These are phyloP conservation scores for Ephemerocybe angulata DNA, from an alignment of 768 basidiomycete genomes.

Conservation along the genomic window DNA sequence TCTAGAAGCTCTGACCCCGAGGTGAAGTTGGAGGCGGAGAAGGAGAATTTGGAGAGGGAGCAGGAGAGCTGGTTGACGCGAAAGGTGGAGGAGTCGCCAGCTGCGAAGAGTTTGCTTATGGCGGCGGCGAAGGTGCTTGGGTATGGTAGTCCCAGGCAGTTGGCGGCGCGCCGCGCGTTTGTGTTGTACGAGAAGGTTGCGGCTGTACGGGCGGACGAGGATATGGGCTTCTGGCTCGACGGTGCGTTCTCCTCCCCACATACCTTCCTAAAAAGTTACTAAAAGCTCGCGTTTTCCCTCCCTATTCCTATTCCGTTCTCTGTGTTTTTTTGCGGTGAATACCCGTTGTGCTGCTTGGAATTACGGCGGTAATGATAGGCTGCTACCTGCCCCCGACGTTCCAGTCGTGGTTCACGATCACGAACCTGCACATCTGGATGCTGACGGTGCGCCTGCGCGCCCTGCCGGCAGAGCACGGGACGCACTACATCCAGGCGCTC, in stretches of 20 bases:
- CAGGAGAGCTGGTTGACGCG: constrained; percentile 54
- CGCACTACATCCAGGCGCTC: constrained; percentile 71
- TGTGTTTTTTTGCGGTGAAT: too few species aligned
- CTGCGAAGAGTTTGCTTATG: constrained; percentile 43
- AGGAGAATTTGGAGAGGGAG: neutral
- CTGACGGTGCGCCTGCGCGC: constrained; percentile 85
- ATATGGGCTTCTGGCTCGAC: constrained; percentile 60
- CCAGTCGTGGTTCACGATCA: constrained; percentile 95
- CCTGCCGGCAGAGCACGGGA: constrained; percentile 64
- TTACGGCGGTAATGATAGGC: too few species aligned
- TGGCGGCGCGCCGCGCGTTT: constrained; percentile 57
- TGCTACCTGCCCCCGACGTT: constrained; percentile 88
- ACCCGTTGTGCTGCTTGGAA: too few species aligned
- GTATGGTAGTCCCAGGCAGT: constrained; percentile 57
- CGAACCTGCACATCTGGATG: constrained; percentile 90
- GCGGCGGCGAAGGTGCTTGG: constrained; percentile 50
- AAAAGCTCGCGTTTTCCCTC: too few species aligned
- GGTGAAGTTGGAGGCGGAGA: too few species aligned
- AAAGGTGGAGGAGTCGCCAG: constrained; percentile 47
- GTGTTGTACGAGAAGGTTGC: constrained; percentile 56
- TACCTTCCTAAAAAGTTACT: too few species aligned
- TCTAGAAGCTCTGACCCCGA: too few species aligned
- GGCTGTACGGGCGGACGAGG: constrained; percentile 54
- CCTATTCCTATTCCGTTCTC: too few species aligned
- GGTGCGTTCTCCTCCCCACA: constrained; percentile 41